Conservation (phyloP, 805 yeast genomes). For the Cyberlindnera sargentensis region DNA sequence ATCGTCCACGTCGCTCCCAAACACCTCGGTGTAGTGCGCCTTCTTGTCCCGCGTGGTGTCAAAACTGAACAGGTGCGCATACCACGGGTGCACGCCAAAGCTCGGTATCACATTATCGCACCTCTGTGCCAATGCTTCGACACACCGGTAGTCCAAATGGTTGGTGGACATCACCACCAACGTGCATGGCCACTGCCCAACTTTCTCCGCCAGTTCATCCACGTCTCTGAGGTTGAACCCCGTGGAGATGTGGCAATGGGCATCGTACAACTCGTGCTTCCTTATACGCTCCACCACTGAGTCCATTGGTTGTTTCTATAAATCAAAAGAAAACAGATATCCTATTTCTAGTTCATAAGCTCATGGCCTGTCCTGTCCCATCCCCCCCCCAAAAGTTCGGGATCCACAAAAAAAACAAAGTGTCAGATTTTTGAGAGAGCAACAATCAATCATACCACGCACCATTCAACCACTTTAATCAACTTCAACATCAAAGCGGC, state of each 20-base stretch:
- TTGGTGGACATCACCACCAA: constrained; percentile 42
- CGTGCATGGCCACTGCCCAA: constrained; percentile 1
- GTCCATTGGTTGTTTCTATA: too few species aligned
- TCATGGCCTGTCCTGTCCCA: background rate
- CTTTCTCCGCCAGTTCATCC: background rate
- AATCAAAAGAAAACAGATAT: too few species aligned
- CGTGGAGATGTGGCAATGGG: constrained; percentile 30
- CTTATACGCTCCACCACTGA: too few species aligned
- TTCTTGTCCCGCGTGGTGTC: constrained; percentile 25
- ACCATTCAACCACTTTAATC: background rate
- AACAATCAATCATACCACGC: too few species aligned
- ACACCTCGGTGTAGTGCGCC: constrained; percentile 50
- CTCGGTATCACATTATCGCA: constrained; percentile 30
- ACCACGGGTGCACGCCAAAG: constrained; percentile 93
- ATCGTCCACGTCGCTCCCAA: constrained; percentile 30
- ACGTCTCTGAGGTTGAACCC: constrained; percentile 5
- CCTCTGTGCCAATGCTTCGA: constrained; percentile 20
- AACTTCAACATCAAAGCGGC: background rate
- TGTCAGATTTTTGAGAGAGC: background rate
- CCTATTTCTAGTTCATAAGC: too few species aligned
- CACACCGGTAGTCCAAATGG: constrained; percentile 28
- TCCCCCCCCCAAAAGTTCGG: background rate
- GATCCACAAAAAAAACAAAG: background rate
- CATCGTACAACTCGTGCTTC: constrained; percentile 18
- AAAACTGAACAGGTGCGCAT: constrained; percentile 51